A percentile compares a stretch with the other conserved stretches of the same genome.
Evolutionary conservation across 2,329 filamentous ascomycete species (phyloP).

Genomic region (Aurifilum marmelostoma): DNA sequence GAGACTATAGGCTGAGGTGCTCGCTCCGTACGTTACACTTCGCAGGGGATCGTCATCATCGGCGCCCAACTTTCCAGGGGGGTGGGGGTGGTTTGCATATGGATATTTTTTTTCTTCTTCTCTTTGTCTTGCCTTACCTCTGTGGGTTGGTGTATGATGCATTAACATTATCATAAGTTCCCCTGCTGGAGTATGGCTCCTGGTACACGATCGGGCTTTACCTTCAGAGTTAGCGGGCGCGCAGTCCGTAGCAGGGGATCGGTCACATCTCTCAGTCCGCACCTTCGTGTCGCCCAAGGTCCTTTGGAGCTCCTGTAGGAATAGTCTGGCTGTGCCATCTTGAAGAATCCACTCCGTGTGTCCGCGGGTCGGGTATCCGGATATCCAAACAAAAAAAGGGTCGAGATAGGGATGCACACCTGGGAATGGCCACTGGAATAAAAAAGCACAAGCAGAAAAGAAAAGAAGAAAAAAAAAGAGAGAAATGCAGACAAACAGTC

Average conservation of each 20-base stretch:
- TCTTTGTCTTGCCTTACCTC: slow-evolving; percentile 42
- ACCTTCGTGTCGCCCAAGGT: slow-evolving; percentile 44
- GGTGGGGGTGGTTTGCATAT: slow-evolving; percentile 17
- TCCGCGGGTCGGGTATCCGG: slow-evolving; percentile 18
- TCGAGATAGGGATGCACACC: slow-evolving; percentile 32
- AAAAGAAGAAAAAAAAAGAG: slow-evolving; percentile 19
- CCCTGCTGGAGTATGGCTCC: slow-evolving; percentile 38
- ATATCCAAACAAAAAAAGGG: slow-evolving; percentile 36
- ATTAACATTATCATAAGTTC: slow-evolving; percentile 41
- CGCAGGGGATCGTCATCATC: slow-evolving; percentile 31
- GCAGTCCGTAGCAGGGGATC: slow-evolving; percentile 21
- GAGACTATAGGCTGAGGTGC: slow-evolving; percentile 37
- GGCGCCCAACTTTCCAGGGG: slow-evolving; percentile 31
- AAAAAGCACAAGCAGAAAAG: not conserved
- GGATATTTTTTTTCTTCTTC: not conserved
- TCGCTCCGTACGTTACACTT: slow-evolving; percentile 50
- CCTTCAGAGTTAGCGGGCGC: slow-evolving; percentile 25
- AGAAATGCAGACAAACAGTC: slow-evolving; percentile 13
- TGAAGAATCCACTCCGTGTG: slow-evolving; percentile 32
- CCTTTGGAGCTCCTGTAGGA: slow-evolving; percentile 48
- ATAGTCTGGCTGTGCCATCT: slow-evolving; percentile 53
- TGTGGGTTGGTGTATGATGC: slow-evolving; percentile 42
- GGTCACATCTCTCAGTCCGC: slow-evolving; percentile 39
- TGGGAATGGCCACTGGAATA: slow-evolving; percentile 28
- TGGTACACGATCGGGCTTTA: slow-evolving; percentile 40